These are phyloP conservation scores for Castanospermum australe DNA, from an alignment of 306 rosid genomes.

Conservation along the genomic window DNA sequence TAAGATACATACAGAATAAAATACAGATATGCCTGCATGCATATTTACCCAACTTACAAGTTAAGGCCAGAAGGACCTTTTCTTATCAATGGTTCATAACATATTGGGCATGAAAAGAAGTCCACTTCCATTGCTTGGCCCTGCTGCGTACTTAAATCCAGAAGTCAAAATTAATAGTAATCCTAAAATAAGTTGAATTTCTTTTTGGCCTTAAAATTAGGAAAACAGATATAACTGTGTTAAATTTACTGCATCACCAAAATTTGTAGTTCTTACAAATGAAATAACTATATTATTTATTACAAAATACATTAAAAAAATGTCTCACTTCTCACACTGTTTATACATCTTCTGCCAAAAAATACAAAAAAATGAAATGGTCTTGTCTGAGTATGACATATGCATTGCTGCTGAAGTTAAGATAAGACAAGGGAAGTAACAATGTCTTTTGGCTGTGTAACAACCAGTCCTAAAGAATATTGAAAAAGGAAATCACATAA, in stretches of 20 bases:
- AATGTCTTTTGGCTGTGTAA: neutral
- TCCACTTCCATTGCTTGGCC: conserved; percentile 48
- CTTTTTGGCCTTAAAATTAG: neutral
- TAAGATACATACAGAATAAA: neutral
- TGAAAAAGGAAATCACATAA: too few species aligned
- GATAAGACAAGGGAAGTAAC: neutral
- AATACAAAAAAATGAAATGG: too few species aligned
- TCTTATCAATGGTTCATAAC: conserved; percentile 85
- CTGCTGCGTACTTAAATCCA: conserved; percentile 43
- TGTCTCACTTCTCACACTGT: neutral
- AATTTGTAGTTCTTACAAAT: neutral
- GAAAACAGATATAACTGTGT: neutral
- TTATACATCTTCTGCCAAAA: neutral
- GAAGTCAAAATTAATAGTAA: conserved; percentile 21
- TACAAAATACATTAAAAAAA: neutral
- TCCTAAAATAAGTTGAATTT: neutral
- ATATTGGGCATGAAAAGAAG: conserved; percentile 75
- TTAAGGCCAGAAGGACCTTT: conserved; percentile 85
- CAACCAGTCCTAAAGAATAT: neutral
- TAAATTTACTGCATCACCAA: neutral
- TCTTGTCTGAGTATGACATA: neutral
- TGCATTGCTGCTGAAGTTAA: neutral
- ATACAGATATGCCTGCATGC: neutral
- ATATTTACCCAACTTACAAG: conserved; percentile 58
- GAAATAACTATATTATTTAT: neutral